These are phyloP conservation scores for Artomyces pyxidatus DNA, from an alignment of 768 basidiomycete species.

Conservation along the genomic window DNA sequence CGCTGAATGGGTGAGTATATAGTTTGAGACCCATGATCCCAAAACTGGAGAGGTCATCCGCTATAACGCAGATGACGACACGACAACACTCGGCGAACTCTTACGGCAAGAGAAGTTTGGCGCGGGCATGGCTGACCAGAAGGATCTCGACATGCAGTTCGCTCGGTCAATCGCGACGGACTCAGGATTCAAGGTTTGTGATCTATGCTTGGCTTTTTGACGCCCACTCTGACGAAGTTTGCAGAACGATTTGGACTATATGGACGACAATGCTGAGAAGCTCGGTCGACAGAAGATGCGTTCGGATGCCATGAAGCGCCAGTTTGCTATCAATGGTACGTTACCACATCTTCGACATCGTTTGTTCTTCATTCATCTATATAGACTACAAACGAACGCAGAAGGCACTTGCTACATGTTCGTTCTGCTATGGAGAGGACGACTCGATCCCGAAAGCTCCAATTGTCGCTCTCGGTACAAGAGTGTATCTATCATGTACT, in stretches of 20 bases:
- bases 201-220: background rate
- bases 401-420: constrained; percentile 77
- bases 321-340: constrained; percentile 90
- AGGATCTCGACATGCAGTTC: constrained; percentile 84
- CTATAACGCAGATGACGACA: constrained; percentile 88
- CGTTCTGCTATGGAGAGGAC: constrained; percentile 89
- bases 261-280: constrained; percentile 94
- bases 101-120: constrained; percentile 88
- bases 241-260: constrained; percentile 85
- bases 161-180: constrained; percentile 85
- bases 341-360: background rate
- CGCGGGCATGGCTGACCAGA: constrained; percentile 85
- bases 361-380: background rate
- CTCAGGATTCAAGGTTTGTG: constrained; percentile 70
- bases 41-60: constrained; percentile 88
- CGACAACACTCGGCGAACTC: constrained; percentile 80
- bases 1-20: too few species aligned
- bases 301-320: constrained; percentile 90
- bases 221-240: background rate
- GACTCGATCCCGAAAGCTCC: constrained; percentile 84
- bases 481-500: constrained; percentile 88
- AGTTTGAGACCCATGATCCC: constrained; percentile 85
- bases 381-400: constrained; percentile 96
- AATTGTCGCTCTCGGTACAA: constrained; percentile 83
- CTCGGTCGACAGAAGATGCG: constrained; percentile 93